Conservation (phyloP, 225 moss, liverwort and hornwort species). For the Anthoceros angustus region DNA sequence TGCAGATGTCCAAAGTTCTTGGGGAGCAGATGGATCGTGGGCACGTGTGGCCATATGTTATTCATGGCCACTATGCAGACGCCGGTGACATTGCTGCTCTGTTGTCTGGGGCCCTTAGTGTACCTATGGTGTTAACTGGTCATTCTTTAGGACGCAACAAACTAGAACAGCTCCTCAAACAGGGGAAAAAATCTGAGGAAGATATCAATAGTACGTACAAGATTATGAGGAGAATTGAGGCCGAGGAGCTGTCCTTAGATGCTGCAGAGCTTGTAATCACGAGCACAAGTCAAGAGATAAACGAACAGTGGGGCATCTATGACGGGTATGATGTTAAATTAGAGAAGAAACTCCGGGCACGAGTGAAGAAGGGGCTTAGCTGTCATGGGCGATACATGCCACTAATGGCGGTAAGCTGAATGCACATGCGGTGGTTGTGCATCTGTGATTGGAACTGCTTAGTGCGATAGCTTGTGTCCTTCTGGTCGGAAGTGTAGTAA, state of each 20-base stretch:
- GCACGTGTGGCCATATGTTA: conserved; percentile 40
- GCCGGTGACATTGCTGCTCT: conserved; percentile 35
- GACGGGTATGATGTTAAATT: conserved; percentile 37
- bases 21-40: conserved; percentile 35
- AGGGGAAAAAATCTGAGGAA: conserved; percentile 30
- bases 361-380: conserved; percentile 27
- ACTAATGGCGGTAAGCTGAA: conserved; percentile 33
- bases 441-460: not conserved
- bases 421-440: not conserved
- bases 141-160: conserved; percentile 51
- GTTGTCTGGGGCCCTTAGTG: conserved; percentile 39
- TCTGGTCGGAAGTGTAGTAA: not conserved
- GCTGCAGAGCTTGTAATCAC: conserved; percentile 47
- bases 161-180: conserved; percentile 39
- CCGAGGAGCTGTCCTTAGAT: conserved; percentile 40
- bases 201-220: conserved; percentile 40
- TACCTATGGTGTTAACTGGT: conserved; percentile 52
- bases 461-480: not conserved
- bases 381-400: conserved; percentile 50
- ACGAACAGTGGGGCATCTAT: conserved; percentile 47
- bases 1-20: conserved; percentile 41
- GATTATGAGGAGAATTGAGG: conserved; percentile 47
- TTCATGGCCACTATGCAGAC: conserved; percentile 54
- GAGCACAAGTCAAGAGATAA: conserved; percentile 44
- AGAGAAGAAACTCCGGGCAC: conserved; percentile 29